Conservation (phyloP, 768 basidiomycete species). For the Russula lepida region DNA sequence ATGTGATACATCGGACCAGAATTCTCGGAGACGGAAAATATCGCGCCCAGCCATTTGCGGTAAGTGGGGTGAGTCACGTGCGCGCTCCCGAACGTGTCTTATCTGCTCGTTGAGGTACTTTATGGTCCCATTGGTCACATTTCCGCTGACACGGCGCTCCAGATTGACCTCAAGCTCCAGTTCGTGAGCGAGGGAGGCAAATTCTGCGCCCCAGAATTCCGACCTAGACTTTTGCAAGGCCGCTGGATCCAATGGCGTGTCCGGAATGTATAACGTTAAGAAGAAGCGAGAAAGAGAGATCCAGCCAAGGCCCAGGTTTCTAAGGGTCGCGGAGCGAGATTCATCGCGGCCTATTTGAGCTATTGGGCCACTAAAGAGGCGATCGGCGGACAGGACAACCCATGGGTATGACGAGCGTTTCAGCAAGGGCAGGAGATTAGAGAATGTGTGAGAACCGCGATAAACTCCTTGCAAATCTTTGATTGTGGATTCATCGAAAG, state of each 20-base stretch:
- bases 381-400: slow-evolving; percentile 1
- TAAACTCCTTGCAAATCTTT: not conserved
- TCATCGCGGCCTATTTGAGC: not conserved
- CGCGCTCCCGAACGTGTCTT: slow-evolving; percentile 26
- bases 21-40: slow-evolving; percentile 45
- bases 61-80: slow-evolving; percentile 25
- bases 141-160: slow-evolving; percentile 51
- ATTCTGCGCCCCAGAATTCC: slow-evolving; percentile 38
- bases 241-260: slow-evolving; percentile 81
- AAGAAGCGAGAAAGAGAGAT: slow-evolving; percentile 51
- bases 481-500: slow-evolving; percentile 16
- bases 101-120: slow-evolving; percentile 35
- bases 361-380: not conserved
- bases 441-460: not conserved
- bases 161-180: slow-evolving; percentile 44
- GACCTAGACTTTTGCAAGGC: slow-evolving; percentile 44
- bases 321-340: slow-evolving; percentile 3
- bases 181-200: slow-evolving; percentile 38
- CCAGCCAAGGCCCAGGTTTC: slow-evolving; percentile 42
- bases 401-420: slow-evolving; percentile 10
- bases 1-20: slow-evolving; percentile 70
- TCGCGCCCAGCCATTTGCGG: slow-evolving; percentile 31
- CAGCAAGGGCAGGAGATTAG: slow-evolving; percentile 3
- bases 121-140: slow-evolving; percentile 41
- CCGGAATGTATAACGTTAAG: slow-evolving; percentile 69